Evolutionary conservation across 148 eudicot genomes (phyloP), one percentile per base, ranked within the genome.

Genomic region (Rhododendron ferrugineum): DNA sequence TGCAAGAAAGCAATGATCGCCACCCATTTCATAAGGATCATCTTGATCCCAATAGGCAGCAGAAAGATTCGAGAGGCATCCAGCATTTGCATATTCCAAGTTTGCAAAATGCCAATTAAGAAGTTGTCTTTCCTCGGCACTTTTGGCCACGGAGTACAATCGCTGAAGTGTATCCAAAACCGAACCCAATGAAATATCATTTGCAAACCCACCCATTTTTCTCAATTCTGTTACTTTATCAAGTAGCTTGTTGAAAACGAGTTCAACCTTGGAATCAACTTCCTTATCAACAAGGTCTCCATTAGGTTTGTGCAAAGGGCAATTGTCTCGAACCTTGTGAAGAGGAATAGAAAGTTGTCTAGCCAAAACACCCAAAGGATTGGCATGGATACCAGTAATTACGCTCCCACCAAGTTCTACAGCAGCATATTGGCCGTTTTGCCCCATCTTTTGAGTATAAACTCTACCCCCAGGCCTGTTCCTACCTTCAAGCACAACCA

Each of bases 1-100:
- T 20, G 99, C 95, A 87, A 94, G 98, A 89, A 96, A 93, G 90
- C 98, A 96, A 86, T 96, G 99, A 87, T 96, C 99, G 30, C 98
- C 98, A 52, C 95, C 95, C 99, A 96, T 96, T 88, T 96, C 99
- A 86, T 94, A 96, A 44, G 98, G 98, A 90, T 96, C 99, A 84
- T 94, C 99, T 84, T 96, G 99, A 90, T 94, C 98, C 98, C 98
- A 96, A 87, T 96, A 93, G 15, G 97, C 90, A 83, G 95, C 99
- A 34, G 99, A 96, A 82, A 96, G 97, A 84, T 93, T 88, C 3
- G 95, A 93, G 44, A 96, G 91, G 88, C 94, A 93, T 81, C 99
- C 98, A n/a, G 98, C 99, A 90, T 96, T 96, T 49, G 98, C 98
- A 90, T 93, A 96, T 91, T 96, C 99, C 89, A 96, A 89, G 84